These are phyloP conservation scores for Ceratocystis albifundus DNA, from an alignment of 2,329 filamentous ascomycete species.

Conservation along the genomic window DNA sequence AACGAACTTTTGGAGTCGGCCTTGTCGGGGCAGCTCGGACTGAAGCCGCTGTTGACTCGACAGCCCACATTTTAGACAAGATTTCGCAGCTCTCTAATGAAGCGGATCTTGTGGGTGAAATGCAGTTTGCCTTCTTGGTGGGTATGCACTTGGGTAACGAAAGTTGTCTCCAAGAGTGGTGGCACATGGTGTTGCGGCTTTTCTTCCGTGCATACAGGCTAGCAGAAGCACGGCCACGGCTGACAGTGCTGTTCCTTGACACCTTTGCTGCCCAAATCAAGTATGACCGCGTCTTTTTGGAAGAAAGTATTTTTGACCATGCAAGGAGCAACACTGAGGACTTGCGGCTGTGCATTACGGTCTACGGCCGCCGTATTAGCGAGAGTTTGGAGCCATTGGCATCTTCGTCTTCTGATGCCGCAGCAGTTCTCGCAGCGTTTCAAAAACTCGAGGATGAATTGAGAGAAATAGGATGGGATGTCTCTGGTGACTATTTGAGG, in stretches of 20 bases:
- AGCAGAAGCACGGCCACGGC: constrained; percentile 33
- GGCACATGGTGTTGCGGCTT: constrained; percentile 42
- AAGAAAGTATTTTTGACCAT: constrained; percentile 35
- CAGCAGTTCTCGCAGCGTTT: constrained; percentile 39
- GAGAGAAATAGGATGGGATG: constrained; percentile 45
- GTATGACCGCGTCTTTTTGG: constrained; percentile 41
- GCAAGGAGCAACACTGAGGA: constrained; percentile 28
- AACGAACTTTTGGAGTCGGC: constrained; percentile 35
- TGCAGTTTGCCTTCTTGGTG: constrained; percentile 49
- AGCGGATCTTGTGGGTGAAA: constrained; percentile 43
- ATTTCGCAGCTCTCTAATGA: constrained; percentile 24
- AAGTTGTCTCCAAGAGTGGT: constrained; percentile 52
- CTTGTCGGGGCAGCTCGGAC: constrained; percentile 33
- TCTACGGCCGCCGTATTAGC: constrained; percentile 44
- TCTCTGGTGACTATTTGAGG: constrained; percentile 40
- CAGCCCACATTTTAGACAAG: constrained; percentile 33
- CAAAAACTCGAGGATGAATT: constrained; percentile 36
- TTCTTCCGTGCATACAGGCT: constrained; percentile 42
- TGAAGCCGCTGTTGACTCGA: constrained; percentile 39
- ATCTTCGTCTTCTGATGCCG: constrained; percentile 32
- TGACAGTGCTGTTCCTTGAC: constrained; percentile 39
- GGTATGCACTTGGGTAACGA: constrained; percentile 48
- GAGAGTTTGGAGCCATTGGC: constrained; percentile 33
- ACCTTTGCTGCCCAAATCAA: constrained; percentile 44
- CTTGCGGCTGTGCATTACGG: constrained; percentile 39